Base-by-base conservation (phyloP, 441 rosid species). In the Erodium moschatum region DNA sequence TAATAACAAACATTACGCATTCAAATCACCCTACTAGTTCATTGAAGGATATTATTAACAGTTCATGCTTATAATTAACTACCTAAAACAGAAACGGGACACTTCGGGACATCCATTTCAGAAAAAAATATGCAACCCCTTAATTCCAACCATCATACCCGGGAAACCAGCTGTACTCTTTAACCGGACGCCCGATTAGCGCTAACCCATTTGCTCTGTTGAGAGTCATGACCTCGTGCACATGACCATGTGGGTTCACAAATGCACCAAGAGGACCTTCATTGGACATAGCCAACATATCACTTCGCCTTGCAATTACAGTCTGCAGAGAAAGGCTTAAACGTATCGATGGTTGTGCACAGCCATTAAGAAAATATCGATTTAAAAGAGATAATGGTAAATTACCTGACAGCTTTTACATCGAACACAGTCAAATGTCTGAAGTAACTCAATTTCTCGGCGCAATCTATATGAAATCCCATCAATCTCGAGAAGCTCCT, bases 261-360 rank as follows among this genome's bases (percentile, higher is more conserved):
- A 88, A 93, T 58, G 98, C 97, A 75, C 96, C 90, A 21, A 93
- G 86, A 63, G 98, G 97, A 74, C 97, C 98, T 65, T 93, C 97
- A 74, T 77, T 82, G 65, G 98, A 93, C 97, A 93, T 93, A 77
- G 86, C 96, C 83, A 91, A 71, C 96, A 91, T 89, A 78, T 93
- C 96, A 75, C 93, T 89, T 71, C 97, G 85, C 84, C 83, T 86
- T 18, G 97, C 96, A 73, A 91, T 83, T 52, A 86, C 77, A 72
- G 81, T 80, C 98, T 91, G 83, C 79, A 73, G 15, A 29, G 38
- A 70, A 58, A 52, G 60, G 60, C 5, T 40, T 40, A 35, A 35
- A 48, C 2, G 56, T 52, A 0, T 52, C 9, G 15, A 16, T 7
- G 7, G 0, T 4, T 2, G 40, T 62, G 58, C 20, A 40, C 9